These are phyloP conservation scores for Cutaneotrichosporon spelunceum DNA, from an alignment of 1,284 basidiomycete genomes.

Conservation along the genomic window DNA sequence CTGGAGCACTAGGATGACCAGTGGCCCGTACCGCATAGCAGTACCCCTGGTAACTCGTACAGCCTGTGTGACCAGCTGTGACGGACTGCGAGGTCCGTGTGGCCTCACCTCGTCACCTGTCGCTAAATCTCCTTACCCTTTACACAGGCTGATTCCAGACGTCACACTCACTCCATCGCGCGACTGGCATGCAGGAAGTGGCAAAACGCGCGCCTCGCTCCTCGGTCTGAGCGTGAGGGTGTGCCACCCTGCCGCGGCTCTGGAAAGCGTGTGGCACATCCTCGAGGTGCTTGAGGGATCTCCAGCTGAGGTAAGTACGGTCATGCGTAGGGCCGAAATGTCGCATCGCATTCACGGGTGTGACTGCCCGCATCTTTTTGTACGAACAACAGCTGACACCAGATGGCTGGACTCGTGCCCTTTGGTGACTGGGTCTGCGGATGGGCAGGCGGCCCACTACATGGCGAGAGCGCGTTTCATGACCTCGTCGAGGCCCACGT, in stretches of 20 bases:
- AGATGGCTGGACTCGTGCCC: constrained; percentile 65
- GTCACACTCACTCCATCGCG: constrained; percentile 81
- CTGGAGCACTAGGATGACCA: too few species aligned
- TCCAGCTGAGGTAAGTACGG: constrained; percentile 68
- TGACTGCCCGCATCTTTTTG: not conserved
- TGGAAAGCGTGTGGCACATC: constrained; percentile 97
- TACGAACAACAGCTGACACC: not conserved
- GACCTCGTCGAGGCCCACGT: constrained; percentile 91
- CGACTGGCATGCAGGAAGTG: constrained; percentile 59
- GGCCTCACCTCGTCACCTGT: not conserved
- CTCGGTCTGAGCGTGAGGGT: constrained; percentile 89
- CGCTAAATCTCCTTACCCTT: not conserved
- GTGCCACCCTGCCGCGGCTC: constrained; percentile 78
- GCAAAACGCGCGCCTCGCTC: constrained; percentile 65
- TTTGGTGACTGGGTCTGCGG: constrained; percentile 88
- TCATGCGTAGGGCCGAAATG: not conserved
- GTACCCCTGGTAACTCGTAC: too few species aligned
- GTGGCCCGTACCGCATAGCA: too few species aligned
- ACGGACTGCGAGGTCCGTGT: too few species aligned
- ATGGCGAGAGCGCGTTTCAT: constrained; percentile 95
- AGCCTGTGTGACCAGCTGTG: too few species aligned
- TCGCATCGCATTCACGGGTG: not conserved
- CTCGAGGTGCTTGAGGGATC: constrained; percentile 93
- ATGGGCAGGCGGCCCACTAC: constrained; percentile 89
- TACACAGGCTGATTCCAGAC: constrained; percentile 55